Conservation (phyloP, 768 basidiomycete genomes). For the Mycena floridula region DNA sequence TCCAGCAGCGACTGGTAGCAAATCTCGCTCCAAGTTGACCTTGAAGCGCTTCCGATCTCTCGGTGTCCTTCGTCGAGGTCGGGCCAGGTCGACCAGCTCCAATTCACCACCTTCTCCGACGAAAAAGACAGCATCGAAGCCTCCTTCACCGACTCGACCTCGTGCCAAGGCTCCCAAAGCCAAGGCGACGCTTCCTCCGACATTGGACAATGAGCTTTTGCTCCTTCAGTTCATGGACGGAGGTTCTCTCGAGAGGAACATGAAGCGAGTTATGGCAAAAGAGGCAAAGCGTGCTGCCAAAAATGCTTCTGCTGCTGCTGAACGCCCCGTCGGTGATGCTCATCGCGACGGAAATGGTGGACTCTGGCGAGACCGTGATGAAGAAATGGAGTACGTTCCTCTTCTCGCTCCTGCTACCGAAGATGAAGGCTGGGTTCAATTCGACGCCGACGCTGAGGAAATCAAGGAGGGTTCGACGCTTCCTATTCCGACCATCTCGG, state of each 20-base stretch:
- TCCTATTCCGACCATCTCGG: slow-evolving; percentile 1
- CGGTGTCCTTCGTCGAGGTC: slow-evolving; percentile 36
- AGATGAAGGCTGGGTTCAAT: slow-evolving; percentile 34
- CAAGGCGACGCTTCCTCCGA: slow-evolving; percentile 28
- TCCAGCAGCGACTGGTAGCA: slow-evolving; percentile 15
- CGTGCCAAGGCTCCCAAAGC: slow-evolving; percentile 44
- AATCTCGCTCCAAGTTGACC: slow-evolving; percentile 19
- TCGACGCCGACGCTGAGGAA: slow-evolving; percentile 24
- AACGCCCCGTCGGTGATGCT: slow-evolving; percentile 39
- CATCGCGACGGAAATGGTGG: slow-evolving; percentile 57
- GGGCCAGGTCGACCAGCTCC: slow-evolving; percentile 26
- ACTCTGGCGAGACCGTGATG: slow-evolving; percentile 68
- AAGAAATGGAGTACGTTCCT: slow-evolving; percentile 62
- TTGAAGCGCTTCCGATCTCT: slow-evolving; percentile 48
- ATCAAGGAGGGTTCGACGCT: slow-evolving; percentile 13
- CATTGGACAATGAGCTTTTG: slow-evolving; percentile 60
- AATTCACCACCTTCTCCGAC: slow-evolving; percentile 19
- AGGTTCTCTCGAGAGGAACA: slow-evolving; percentile 49
- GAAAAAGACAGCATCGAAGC: slow-evolving; percentile 14
- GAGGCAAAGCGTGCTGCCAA: slow-evolving; percentile 42
- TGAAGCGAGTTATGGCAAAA: slow-evolving; percentile 45
- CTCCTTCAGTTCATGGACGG: slow-evolving; percentile 68
- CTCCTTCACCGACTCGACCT: slow-evolving; percentile 14
- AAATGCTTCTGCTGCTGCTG: slow-evolving; percentile 6
- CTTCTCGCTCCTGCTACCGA: slow-evolving; percentile 40